Percentiles rank a stretch among this genome's conserved stretches.
Evolutionary conservation across 1,139 yeast genomes (phyloP).

Genomic region (Pichia sp.): DNA sequence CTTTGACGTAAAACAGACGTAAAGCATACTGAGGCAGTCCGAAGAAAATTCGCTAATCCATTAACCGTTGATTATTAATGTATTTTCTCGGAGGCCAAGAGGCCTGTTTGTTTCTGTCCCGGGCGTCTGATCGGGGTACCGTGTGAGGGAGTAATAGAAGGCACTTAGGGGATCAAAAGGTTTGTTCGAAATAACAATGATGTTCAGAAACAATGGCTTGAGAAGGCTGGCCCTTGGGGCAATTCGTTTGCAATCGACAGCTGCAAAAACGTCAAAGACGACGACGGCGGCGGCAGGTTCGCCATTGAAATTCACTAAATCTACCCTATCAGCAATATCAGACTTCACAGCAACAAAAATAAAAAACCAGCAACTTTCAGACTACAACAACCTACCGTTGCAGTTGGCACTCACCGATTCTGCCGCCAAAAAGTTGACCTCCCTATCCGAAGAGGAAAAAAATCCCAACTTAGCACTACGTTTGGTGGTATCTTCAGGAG

Average conservation of each 20-base stretch:
- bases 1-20: too few species aligned
- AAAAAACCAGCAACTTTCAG: conserved; percentile 31
- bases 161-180: too few species aligned
- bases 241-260: conserved; percentile 1
- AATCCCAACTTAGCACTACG: conserved; percentile 62
- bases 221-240: not conserved
- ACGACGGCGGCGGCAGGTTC: not conserved
- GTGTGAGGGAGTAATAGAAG: not conserved
- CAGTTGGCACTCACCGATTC: conserved; percentile 31
- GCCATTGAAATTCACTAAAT: conserved; percentile 12
- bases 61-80: not conserved
- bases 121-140: not conserved
- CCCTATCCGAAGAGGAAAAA: conserved; percentile 53
- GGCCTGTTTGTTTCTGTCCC: not conserved
- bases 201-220: not conserved
- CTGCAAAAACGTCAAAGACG: conserved; percentile 1
- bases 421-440: conserved; percentile 41
- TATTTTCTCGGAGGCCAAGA: not conserved
- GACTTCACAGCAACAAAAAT: conserved; percentile 33
- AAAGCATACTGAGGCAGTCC: not conserved
- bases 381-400: conserved; percentile 32
- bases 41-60: not conserved
- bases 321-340: conserved; percentile 9
- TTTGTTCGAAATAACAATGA: not conserved
- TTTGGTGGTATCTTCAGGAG: conserved; percentile 92